A percentile compares a stretch with the other conserved stretches of the same genome.
Evolutionary conservation across 1,139 yeast genomes (phyloP).

Genomic region (Groenewaldozyma sp.): DNA sequence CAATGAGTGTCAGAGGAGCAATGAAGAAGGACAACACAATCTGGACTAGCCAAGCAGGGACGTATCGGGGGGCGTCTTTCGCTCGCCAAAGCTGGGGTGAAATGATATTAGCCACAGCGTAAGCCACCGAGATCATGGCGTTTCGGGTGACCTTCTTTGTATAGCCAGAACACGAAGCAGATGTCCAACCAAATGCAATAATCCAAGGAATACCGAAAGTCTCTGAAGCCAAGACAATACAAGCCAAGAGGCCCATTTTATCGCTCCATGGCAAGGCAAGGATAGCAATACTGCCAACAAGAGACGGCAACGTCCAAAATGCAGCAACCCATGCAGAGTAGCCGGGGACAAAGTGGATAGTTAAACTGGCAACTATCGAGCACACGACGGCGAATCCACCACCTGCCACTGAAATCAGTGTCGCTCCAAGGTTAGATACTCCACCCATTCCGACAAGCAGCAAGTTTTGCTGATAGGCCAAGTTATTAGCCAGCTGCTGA

Average conservation of each 20-base stretch:
- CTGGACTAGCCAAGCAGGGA: constrained; percentile 47
- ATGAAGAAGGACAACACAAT: constrained; percentile 38
- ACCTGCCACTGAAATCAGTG: constrained; percentile 44
- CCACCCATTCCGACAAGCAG: constrained; percentile 38
- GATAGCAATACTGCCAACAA: constrained; percentile 39
- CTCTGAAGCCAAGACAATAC: constrained; percentile 34
- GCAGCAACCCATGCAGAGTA: constrained; percentile 31
- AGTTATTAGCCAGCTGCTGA: constrained; percentile 40
- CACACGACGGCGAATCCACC: constrained; percentile 37
- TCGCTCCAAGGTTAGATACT: constrained; percentile 37
- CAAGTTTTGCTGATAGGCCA: constrained; percentile 40
- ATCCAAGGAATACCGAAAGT: constrained; percentile 36
- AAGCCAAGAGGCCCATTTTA: constrained; percentile 38
- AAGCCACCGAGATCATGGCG: constrained; percentile 34
- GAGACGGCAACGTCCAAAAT: constrained; percentile 36
- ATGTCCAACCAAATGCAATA: constrained; percentile 34
- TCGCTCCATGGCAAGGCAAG: constrained; percentile 35
- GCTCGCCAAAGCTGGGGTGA: constrained; percentile 40
- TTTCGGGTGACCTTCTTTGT: constrained; percentile 36
- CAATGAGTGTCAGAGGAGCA: constrained; percentile 34
- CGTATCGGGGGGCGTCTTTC: constrained; percentile 35
- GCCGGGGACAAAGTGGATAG: constrained; percentile 17
- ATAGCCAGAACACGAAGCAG: constrained; percentile 23
- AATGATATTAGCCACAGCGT: constrained; percentile 36
- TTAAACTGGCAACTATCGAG: constrained; percentile 28